These are phyloP conservation scores for Leccinum barrowsii DNA, from an alignment of 768 basidiomycete genomes.

Conservation along the genomic window DNA sequence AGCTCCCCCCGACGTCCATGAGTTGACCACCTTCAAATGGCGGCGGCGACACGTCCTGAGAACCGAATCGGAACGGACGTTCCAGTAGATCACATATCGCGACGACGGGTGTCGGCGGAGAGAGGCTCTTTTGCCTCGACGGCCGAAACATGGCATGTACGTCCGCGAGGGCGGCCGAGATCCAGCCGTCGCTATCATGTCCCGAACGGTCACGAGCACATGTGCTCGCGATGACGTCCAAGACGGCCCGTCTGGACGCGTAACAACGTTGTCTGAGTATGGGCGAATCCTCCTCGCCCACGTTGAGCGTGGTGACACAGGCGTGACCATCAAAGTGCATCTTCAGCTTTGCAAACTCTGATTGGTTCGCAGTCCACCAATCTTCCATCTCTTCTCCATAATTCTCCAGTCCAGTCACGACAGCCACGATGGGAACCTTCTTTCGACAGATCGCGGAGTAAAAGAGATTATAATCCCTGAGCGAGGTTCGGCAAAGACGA, in stretches of 20 bases:
- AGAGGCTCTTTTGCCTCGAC: constrained; percentile 1
- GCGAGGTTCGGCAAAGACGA: not conserved
- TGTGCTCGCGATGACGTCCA: constrained; percentile 16
- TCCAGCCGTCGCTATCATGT: constrained; percentile 18
- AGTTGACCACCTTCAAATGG: constrained; percentile 19
- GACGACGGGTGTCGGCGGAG: constrained; percentile 15
- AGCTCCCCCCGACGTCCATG: constrained; percentile 17
- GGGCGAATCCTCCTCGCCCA: constrained; percentile 26
- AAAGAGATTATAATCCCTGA: constrained; percentile 38
- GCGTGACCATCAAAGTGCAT: constrained; percentile 36
- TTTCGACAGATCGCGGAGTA: constrained; percentile 33
- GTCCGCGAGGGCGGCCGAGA: constrained; percentile 20
- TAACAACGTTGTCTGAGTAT: constrained; percentile 25
- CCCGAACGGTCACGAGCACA: constrained; percentile 25
- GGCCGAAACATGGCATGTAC: constrained; percentile 20
- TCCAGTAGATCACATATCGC: constrained; percentile 23
- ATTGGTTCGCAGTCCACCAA: constrained; percentile 34
- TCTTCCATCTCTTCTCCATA: constrained; percentile 26
- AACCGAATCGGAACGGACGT: not conserved
- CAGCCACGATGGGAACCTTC: constrained; percentile 35
- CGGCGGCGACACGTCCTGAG: constrained; percentile 1
- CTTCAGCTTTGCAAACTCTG: constrained; percentile 24
- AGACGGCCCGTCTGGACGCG: constrained; percentile 23
- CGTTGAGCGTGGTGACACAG: constrained; percentile 37
- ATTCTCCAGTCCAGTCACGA: constrained; percentile 39